Base-by-base conservation (phyloP, 129 eudicot genomes). In the Daucus carota region DNA sequence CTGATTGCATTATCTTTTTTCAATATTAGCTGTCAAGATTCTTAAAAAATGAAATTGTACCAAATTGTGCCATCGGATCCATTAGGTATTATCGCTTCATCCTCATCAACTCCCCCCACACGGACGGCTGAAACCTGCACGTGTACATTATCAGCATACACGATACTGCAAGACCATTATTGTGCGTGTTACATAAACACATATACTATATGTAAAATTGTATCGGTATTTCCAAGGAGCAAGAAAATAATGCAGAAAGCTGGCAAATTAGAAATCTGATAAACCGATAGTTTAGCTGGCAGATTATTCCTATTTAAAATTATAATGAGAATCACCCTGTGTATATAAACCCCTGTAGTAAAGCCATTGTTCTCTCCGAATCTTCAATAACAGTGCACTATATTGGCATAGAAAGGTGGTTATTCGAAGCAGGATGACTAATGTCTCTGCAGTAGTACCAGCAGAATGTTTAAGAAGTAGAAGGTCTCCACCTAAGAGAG, bases 401-500 rank as follows among this genome's bases (percentile, higher is more conserved):
- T 1, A 20, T 22, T 52, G 22, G n/a, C 32, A n/a, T 54, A 54
- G 62, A 22, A 24, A 57, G 65, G 65, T 57, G 65, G 0, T 65
- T 17, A 69, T 77, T 75, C 46, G 47, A 9, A 69, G 43, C 74
- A 47, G 29, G 46, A 68, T 68, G 66, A 32, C 36, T 68, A 57
- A 36, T 47, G 75, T 34, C 10, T 11, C 48, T 10, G 46, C 8
- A 32, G 74, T 32, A 46, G 80, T 34, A 36, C 41, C 36, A 7
- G 60, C 48, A 10, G 72, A 75, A 42, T 41, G 72, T 26, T 75
- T 36, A 18, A 60, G 72, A 31, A 75, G 60, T 40, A 75, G 75
- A 80, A 80, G 78, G 73, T 77, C 77, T 8, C 38, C 82, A 45
- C 91, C 91, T 12, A 82, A 77, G 77, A 85, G 96, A 52, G 96